Base-by-base conservation (phyloP, 148 eudicot species). In the Cornus suecica region DNA sequence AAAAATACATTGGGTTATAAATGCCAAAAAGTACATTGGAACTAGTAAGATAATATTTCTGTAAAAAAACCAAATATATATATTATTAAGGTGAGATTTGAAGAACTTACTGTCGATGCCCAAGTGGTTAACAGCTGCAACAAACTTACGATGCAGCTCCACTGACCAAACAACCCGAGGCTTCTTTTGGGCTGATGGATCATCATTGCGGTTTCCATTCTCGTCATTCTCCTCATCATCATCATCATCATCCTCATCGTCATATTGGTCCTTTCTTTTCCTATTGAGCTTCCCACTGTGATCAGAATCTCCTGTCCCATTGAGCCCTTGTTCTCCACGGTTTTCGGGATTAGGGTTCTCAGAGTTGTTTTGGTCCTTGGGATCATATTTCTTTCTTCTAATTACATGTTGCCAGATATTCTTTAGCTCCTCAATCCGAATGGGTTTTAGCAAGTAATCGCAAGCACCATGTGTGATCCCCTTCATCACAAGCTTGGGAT, bases 71-170 rank as follows among this genome's bases (percentile, higher is more conserved):
- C 15, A 8, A 25, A 30, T 66, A n/a, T 37, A 22, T 78, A 0
- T 37, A 3, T 34, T 29, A 23, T 25, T 5, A 58, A 20, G 23
- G 10, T 37, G 65, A 63, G 26, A 30, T 28, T 14, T 34, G 52
- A 24, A 42, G 64, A 72, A 86, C 91, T 66, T 84, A 90, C 94
- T 88, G 24, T 90, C 91, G 66, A 85, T 65, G 67, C 94, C 91
- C 28, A 90, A 80, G 31, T 87, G 88, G 70, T 87, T 82, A 65
- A 90, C 94, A 78, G 91, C 94, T 61, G 88, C 90, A 80, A 88
- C 91, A 82, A 90, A 90, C 78, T 90, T 90, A 77, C 88, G 91
- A 66, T 88, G 94, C 85, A 90, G 78, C 52, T 90, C 94, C 65
- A 79, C 85, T 7, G 88, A 85, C 94, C 94, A 90, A 67, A 90